Conservation (phyloP, 176 grass and related monocot genomes). For the Hordeum vulgare region MorexV3_pseudomolecules_assembly NC_058520.1:522096886-522097385, state of each 20-base stretch:
- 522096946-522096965: too few relatives aligned
- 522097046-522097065: not conserved
- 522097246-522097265: constrained; percentile 16
- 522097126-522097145: not conserved
- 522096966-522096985: too few relatives aligned
- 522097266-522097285: constrained; percentile 4
- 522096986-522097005: too few relatives aligned
- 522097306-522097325: not conserved
- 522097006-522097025: not conserved
- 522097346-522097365: not conserved
- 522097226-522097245: not conserved
- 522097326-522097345: fast-evolving
- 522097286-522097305: not conserved
- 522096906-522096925: too few relatives aligned
- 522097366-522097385: not conserved
- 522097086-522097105: not conserved
- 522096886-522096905: not conserved
- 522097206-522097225: not conserved
- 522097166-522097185: fast-evolving
- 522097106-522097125: too few relatives aligned
- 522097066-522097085: not conserved
- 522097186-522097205: not conserved
- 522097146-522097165: not conserved
- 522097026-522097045: not conserved
- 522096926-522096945: too few relatives aligned